These are phyloP conservation scores for Astrothelium subdiscretum DNA, from an alignment of 495 filamentous ascomycete species.

Conservation along the genomic window DNA sequence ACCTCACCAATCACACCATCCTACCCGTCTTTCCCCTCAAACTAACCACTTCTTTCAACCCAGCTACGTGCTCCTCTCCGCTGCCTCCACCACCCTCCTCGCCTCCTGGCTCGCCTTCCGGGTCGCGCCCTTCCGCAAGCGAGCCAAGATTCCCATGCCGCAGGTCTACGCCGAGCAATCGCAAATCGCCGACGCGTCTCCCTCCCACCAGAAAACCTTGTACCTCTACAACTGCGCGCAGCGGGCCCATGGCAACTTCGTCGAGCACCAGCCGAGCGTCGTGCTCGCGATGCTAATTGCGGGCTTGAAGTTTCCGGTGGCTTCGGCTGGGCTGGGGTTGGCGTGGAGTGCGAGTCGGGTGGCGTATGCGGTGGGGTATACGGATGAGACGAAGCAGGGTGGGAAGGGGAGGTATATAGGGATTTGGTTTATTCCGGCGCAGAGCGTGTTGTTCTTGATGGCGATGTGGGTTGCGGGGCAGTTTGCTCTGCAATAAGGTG, in stretches of 20 bases:
- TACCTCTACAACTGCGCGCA: constrained; percentile 35
- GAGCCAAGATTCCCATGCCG: constrained; percentile 27
- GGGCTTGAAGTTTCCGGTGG: constrained; percentile 25
- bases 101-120: constrained; percentile 24
- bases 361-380: constrained; percentile 18
- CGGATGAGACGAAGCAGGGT: background rate
- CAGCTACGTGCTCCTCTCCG: constrained; percentile 28
- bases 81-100: constrained; percentile 25
- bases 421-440: background rate
- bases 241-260: constrained; percentile 31
- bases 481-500: background rate
- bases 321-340: constrained; percentile 17
- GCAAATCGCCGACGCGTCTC: constrained; percentile 19
- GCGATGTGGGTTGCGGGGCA: background rate
- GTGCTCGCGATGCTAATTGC: constrained; percentile 25
- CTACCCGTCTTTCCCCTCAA: background rate
- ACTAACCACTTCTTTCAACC: background rate
- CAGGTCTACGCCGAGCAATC: constrained; percentile 24
- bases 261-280: constrained; percentile 26
- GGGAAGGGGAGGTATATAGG: background rate
- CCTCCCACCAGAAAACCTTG: constrained; percentile 21
- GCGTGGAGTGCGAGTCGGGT: constrained; percentile 24
- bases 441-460: background rate
- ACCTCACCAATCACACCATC: background rate
- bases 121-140: constrained; percentile 25